Percentiles rank a stretch among this genome's conserved stretches.
phyloP scores from a whole-genome alignment of 495 filamentous ascomycete genomes.

The Penicillium crystallinum region DNA sequence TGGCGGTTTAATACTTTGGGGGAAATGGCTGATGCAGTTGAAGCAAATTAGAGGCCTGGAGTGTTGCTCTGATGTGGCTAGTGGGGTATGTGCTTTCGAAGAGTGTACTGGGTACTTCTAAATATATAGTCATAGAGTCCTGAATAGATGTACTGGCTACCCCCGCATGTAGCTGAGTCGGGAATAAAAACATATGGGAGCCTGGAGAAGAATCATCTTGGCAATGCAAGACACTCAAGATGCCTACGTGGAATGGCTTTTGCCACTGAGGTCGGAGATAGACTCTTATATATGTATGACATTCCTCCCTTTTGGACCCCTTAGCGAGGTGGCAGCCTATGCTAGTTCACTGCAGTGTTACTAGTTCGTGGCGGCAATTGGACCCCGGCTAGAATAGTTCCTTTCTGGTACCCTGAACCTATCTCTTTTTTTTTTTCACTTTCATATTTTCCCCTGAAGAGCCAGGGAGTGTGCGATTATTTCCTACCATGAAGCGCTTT shows the following conservation, averaged over 20 bases:
- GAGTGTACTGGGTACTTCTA: slow-evolving; percentile 1
- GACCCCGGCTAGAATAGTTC: neutral
- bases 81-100: too few relatives aligned
- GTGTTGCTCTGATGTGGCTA: too few relatives aligned
- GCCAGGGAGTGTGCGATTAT: neutral
- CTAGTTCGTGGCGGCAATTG: neutral
- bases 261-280: neutral
- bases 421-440: neutral
- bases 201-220: neutral
- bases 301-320: neutral
- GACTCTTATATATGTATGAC: neutral
- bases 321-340: neutral
- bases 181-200: slow-evolving; percentile 1
- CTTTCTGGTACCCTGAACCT: neutral
- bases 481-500: slow-evolving; percentile 16
- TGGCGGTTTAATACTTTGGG: slow-evolving; percentile 62
- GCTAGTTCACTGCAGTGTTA: slow-evolving; percentile 1
- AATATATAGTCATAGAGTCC: neutral
- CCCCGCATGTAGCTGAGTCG: neutral
- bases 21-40: slow-evolving; percentile 68
- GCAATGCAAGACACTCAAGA: neutral
- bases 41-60: slow-evolving; percentile 24
- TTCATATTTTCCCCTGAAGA: neutral
- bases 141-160: neutral
- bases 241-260: slow-evolving; percentile 1